phyloP scores from a whole-genome alignment of 1,139 yeast species.

The Meyerozyma guilliermondii region DNA sequence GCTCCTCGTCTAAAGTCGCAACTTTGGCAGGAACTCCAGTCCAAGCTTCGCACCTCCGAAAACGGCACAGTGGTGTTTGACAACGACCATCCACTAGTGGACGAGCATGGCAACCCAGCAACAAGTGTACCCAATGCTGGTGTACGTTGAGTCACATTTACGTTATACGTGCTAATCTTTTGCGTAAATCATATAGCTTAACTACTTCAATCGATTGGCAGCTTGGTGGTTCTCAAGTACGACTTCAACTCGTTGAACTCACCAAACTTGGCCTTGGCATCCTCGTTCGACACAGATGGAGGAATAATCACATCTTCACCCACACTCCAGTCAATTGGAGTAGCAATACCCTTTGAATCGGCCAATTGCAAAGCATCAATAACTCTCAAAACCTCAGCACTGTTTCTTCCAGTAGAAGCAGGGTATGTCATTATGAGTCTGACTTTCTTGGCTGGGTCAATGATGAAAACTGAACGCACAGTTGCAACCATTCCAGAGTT shows the following conservation, averaged over 20 bases:
- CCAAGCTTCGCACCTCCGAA: slow-evolving; percentile 23
- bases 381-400: slow-evolving; percentile 81
- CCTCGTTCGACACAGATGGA: slow-evolving; percentile 75
- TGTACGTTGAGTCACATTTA: background rate
- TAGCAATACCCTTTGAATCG: slow-evolving; percentile 75
- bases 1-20: slow-evolving; percentile 28
- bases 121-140: background rate
- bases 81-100: background rate
- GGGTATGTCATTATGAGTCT: slow-evolving; percentile 83
- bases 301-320: slow-evolving; percentile 91
- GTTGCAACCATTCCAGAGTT: slow-evolving; percentile 66
- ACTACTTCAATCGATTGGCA: background rate
- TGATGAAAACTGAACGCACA: slow-evolving; percentile 82
- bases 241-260: slow-evolving; percentile 78
- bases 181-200: background rate
- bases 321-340: slow-evolving; percentile 70
- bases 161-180: too few relatives aligned
- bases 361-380: slow-evolving; percentile 80
- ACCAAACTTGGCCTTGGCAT: slow-evolving; percentile 77
- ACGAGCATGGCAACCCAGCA: background rate
- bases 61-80: slow-evolving; percentile 8
- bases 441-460: slow-evolving; percentile 82
- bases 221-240: slow-evolving; percentile 43
- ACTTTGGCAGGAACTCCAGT: slow-evolving; percentile 29
- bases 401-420: slow-evolving; percentile 87